Percentiles rank a stretch among this genome's conserved stretches.
These are phyloP conservation scores for Pelargonium myrrhifolium DNA, from an alignment of 441 rosid species.

Conservation along the genomic window DNA sequence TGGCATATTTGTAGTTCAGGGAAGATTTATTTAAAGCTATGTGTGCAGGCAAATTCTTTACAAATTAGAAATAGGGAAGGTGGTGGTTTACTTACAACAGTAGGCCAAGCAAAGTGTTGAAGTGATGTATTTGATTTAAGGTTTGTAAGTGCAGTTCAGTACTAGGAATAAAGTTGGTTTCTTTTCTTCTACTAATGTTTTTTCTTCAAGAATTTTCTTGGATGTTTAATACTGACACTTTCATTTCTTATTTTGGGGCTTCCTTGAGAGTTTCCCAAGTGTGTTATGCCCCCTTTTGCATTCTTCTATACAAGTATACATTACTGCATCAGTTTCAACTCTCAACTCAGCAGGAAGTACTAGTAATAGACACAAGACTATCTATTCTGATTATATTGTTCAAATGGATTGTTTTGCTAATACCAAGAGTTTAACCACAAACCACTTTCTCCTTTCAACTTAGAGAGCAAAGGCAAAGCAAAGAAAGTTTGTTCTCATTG, in stretches of 20 bases:
- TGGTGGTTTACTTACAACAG: no score
- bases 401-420: not conserved
- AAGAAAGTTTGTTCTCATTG: not conserved
- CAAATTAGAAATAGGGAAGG: no score
- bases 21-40: no score
- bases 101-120: no score
- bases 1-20: no score
- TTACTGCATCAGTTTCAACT: not conserved
- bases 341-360: not conserved
- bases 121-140: no score
- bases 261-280: not conserved
- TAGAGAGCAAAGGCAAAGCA: not conserved
- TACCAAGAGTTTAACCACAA: not conserved
- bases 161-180: no score
- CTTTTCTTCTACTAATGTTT: not conserved
- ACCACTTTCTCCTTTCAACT: constrained; percentile 1
- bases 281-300: not conserved
- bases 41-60: no score
- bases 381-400: not conserved
- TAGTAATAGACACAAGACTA: not conserved
- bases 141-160: no score
- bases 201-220: not conserved
- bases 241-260: not conserved
- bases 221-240: not conserved
- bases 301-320: not conserved